phyloP scores from a whole-genome alignment of 345 rosid genomes.

The Euphorbia tirucalli region DNA sequence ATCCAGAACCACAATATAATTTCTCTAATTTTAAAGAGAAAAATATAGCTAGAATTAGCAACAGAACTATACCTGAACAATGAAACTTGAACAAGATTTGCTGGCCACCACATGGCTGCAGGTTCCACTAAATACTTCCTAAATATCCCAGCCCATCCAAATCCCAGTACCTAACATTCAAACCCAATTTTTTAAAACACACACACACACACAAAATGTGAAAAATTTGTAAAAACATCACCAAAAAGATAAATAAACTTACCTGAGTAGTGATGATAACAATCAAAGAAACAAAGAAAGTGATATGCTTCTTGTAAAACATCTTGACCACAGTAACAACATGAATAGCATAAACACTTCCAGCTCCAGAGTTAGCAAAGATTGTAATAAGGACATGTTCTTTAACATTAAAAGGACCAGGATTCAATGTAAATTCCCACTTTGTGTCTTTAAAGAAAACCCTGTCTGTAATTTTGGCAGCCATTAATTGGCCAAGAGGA shows the following conservation, averaged over 20 bases:
- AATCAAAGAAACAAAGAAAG: conserved; percentile 80
- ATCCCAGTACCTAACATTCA: conserved; percentile 89
- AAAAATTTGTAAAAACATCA: too few species aligned
- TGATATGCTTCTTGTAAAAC: conserved; percentile 71
- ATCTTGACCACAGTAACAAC: conserved; percentile 84
- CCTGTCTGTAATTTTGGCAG: conserved; percentile 62
- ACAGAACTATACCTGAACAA: conserved; percentile 60
- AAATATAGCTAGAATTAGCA: neutral
- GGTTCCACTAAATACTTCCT: conserved; percentile 90
- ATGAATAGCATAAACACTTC: conserved; percentile 83
- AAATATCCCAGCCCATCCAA: conserved; percentile 98
- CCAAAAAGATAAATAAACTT: conserved; percentile 7
- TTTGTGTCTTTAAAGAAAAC: conserved; percentile 63
- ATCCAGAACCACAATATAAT: too few species aligned
- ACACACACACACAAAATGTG: too few species aligned
- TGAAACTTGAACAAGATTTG: conserved; percentile 96
- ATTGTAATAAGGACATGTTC: conserved; percentile 94
- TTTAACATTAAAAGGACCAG: conserved; percentile 95
- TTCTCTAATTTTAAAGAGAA: too few species aligned
- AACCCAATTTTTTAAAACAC: conserved; percentile 10
- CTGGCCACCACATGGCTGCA: conserved; percentile 99
- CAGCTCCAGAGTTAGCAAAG: conserved; percentile 96
- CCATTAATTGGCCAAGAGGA: conserved; percentile 90
- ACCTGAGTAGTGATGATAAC: conserved; percentile 91
- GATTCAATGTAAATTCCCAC: conserved; percentile 81